A percentile compares a stretch with the other conserved stretches of the same genome.
Evolutionary conservation across 2,329 filamentous ascomycete species (phyloP).

Genomic region (Calonectria pauciramosa): DNA sequence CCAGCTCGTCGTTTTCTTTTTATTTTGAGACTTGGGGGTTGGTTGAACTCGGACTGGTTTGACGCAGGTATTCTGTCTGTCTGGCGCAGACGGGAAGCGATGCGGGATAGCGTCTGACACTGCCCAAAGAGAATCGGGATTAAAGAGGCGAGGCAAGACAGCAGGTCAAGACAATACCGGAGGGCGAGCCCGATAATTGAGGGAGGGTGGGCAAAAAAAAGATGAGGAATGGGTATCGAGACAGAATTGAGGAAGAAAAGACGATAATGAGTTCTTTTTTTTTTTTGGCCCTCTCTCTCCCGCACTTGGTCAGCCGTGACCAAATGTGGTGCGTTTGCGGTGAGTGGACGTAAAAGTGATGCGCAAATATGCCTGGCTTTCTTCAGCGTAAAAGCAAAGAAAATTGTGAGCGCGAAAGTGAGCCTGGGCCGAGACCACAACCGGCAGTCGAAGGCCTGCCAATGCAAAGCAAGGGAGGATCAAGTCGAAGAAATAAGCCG

Average conservation of each 20-base stretch:
- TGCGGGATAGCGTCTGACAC: constrained; percentile 14
- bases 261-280: not conserved
- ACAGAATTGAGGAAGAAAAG: constrained; percentile 7
- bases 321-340: constrained; percentile 5
- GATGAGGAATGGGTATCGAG: constrained; percentile 4
- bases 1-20: not conserved
- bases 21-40: constrained; percentile 5
- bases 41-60: constrained; percentile 7
- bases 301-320: constrained; percentile 1
- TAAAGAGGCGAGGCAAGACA: constrained; percentile 10
- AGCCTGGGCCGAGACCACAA: constrained; percentile 19
- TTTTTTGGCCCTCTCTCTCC: not conserved
- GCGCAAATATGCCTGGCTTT: constrained; percentile 2
- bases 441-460: not conserved
- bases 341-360: constrained; percentile 8
- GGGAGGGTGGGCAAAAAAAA: constrained; percentile 21
- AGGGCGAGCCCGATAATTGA: constrained; percentile 14
- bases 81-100: not conserved
- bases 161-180: not conserved
- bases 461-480: constrained; percentile 11
- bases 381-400: constrained; percentile 12
- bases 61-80: constrained; percentile 13
- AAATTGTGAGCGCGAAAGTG: constrained; percentile 29
- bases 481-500: constrained; percentile 4
- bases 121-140: constrained; percentile 1